These are phyloP conservation scores for Hanseniaspora lindneri DNA, from an alignment of 805 yeast species.

Conservation along the genomic window DNA sequence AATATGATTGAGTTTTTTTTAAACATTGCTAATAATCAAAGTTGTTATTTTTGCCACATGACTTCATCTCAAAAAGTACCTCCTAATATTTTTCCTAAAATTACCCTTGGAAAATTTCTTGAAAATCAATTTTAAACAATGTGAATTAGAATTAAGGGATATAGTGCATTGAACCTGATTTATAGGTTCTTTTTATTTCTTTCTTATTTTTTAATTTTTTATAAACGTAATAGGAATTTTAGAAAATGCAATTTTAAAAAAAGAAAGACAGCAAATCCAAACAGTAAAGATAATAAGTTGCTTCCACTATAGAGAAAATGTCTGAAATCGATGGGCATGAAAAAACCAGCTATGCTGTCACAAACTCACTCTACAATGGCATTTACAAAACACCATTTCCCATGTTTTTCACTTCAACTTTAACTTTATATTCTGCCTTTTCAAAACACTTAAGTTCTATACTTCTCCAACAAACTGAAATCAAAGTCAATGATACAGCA, in stretches of 20 bases:
- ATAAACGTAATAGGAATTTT: no score
- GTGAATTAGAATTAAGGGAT: no score
- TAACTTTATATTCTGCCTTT: slow-evolving; percentile 2
- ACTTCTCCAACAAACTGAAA: slow-evolving; percentile 11
- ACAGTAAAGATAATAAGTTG: no score
- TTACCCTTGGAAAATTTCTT: neutral
- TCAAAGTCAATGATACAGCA: neutral
- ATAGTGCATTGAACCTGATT: no score
- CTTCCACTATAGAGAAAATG: neutral
- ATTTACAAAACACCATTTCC: slow-evolving; percentile 6
- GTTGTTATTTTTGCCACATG: no score
- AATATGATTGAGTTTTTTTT: neutral
- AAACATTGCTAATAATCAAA: neutral
- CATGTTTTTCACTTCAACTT: slow-evolving; percentile 10
- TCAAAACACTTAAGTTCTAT: slow-evolving; percentile 6
- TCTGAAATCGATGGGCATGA: neutral
- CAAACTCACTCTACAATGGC: neutral
- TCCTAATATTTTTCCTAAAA: neutral
- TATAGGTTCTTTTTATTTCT: no score
- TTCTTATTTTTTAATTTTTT: no score
- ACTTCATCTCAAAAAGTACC: no score
- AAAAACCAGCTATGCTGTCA: neutral
- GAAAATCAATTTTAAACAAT: no score
- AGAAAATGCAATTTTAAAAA: no score
- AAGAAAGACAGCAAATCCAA: no score